Base-by-base conservation (phyloP, 129 eudicot genomes). In the Tagetes patula region DNA sequence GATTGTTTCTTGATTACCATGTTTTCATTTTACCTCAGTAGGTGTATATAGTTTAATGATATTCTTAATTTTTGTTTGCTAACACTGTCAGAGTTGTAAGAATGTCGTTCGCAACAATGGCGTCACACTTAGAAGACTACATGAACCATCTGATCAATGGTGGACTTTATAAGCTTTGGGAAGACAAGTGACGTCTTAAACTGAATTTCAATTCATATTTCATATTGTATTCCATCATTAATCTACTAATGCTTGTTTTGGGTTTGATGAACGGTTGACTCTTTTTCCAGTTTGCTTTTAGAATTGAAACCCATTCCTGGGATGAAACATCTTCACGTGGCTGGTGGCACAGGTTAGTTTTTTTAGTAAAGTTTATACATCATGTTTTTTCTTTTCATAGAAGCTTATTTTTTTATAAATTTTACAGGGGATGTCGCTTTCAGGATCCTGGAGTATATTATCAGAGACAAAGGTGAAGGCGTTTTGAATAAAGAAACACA, bases 281-380 rank as follows among this genome's bases (percentile, higher is more conserved):
- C 62, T 36, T 60, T 33, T 60, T 60, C 40, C 83, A 94, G 99
- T 79, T 67, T 94, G 83, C 93, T 94, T 68, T 82, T 89, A 54
- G 81, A 94, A 78, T 80, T 94, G 87, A 88, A 72, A 72, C 99
- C 99, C 7, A 90, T 90, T 82, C 99, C 97, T 32, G 99, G 99
- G 65, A 94, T 94, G 96, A 94, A 88, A 83, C 97, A 94, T 86
- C 97, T 94, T 80, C 97, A 94, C 86, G 93, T 94, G 46, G 99
- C 99, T 76, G 99, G 99, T 40, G 99, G 99, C 64, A 94, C 99
- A 80, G 99, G 99, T 90, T 71, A 40, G 84, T 38, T 10, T 59
- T 11, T 34, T 34, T 34, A 1, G 36, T 60, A 4, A 60, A 34
- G 66, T 37, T 3, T 7, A 34, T 33, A 60, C 66, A 20, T 20